A percentile compares a stretch with the other conserved stretches of the same genome.
Evolutionary conservation across 768 basidiomycete species (phyloP).

Genomic region (Cyclocybe cylindracea): DNA sequence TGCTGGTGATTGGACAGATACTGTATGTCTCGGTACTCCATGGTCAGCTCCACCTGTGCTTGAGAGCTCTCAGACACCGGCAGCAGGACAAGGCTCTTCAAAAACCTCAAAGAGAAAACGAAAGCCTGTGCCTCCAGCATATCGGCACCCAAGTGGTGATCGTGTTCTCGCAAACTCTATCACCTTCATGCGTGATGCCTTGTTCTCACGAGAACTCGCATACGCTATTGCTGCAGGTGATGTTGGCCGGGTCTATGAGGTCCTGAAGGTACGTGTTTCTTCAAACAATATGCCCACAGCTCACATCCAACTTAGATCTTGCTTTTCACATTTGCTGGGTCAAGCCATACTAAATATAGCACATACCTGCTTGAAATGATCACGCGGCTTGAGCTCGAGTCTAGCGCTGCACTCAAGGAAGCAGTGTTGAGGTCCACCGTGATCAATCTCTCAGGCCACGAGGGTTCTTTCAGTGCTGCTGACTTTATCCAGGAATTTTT

Average conservation of each 20-base stretch:
- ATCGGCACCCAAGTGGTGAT: slow-evolving; percentile 15
- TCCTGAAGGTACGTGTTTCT: too few species aligned
- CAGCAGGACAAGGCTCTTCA: too few species aligned
- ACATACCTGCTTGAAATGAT: slow-evolving; percentile 33
- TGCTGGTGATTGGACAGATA: too few species aligned
- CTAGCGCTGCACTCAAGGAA: slow-evolving; percentile 14
- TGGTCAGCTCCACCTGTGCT: too few species aligned
- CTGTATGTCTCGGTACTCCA: too few species aligned
- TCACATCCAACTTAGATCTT: too few species aligned
- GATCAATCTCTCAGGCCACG: slow-evolving; percentile 26
- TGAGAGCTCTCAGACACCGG: too few species aligned
- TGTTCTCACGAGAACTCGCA: slow-evolving; percentile 26
- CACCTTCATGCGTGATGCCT: slow-evolving; percentile 21
- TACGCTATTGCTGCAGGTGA: slow-evolving; percentile 31
- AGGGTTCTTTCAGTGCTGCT: slow-evolving; percentile 21
- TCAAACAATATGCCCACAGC: too few species aligned
- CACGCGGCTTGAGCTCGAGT: slow-evolving; percentile 30
- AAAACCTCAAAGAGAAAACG: too few species aligned
- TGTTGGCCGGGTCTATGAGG: slow-evolving; percentile 30
- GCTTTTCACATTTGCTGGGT: slow-evolving; percentile 33
- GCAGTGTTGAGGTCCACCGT: slow-evolving; percentile 26
- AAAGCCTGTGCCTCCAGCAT: too few species aligned
- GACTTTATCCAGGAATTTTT: slow-evolving; percentile 37
- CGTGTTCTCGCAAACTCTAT: slow-evolving; percentile 24
- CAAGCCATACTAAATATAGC: slow-evolving; percentile 30